phyloP scores from a whole-genome alignment of 2,329 filamentous ascomycete species.

The Colletotrichum karsti region DNA sequence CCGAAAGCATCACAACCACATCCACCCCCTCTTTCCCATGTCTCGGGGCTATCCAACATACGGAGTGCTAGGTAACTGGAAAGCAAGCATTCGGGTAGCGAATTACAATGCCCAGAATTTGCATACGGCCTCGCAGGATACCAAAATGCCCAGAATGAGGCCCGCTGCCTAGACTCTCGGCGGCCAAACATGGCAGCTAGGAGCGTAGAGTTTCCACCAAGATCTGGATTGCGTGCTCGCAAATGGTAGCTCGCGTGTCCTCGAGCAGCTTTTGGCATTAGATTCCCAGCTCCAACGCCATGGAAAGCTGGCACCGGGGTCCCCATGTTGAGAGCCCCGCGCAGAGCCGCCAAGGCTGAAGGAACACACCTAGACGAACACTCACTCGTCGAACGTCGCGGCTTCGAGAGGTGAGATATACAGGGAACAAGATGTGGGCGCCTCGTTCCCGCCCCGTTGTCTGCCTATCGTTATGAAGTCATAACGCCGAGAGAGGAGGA shows the following conservation, averaged over 20 bases:
- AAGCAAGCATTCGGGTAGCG: background rate
- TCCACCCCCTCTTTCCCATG: conserved; percentile 10
- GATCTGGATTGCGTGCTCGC: conserved; percentile 23
- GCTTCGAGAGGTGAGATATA: background rate
- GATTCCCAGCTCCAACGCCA: conserved; percentile 7
- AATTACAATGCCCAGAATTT: conserved; percentile 13
- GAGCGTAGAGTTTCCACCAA: conserved; percentile 11
- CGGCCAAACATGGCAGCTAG: conserved; percentile 23
- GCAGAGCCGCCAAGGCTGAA: conserved; percentile 31
- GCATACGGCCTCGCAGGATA: background rate
- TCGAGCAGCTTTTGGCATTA: conserved; percentile 12
- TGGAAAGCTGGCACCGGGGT: conserved; percentile 2
- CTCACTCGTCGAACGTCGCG: background rate
- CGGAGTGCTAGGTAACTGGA: background rate
- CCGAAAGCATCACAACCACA: conserved; percentile 15
- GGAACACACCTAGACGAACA: background rate
- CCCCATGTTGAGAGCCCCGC: conserved; percentile 4
- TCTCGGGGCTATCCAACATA: conserved; percentile 9
- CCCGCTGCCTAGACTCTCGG: conserved; percentile 27
- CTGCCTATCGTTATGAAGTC: conserved; percentile 28
- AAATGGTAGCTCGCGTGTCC: conserved; percentile 16
- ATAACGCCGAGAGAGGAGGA: conserved; percentile 23
- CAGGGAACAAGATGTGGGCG: background rate
- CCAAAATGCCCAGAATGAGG: conserved; percentile 21
- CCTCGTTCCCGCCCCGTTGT: background rate